Conservation (phyloP, 164 flowering plant genomes). For the Dillenia turbinata region DNA sequence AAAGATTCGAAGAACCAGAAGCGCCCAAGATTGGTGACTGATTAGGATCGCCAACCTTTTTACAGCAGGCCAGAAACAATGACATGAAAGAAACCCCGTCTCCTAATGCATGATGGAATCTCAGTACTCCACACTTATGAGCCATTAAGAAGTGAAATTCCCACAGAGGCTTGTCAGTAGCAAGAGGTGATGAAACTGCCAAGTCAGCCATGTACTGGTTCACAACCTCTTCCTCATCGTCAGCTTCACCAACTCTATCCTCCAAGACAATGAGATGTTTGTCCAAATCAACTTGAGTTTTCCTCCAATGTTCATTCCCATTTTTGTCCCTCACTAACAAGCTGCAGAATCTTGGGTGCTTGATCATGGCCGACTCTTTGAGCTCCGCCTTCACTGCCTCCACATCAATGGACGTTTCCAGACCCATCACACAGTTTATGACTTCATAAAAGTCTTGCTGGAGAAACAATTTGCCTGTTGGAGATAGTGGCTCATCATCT, state of each 20-base stretch:
- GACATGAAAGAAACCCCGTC: constrained; percentile 11
- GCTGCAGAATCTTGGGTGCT: constrained; percentile 50
- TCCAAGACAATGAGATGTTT: constrained; percentile 31
- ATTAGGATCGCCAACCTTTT: too few species aligned
- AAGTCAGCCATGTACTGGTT: constrained; percentile 28
- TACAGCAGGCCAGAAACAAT: too few species aligned
- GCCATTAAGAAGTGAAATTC: constrained; percentile 21
- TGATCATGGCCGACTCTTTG: constrained; percentile 23
- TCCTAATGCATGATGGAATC: constrained; percentile 29
- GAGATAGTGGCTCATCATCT: constrained; percentile 32
- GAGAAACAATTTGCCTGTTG: constrained; percentile 37
- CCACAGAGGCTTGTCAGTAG: constrained; percentile 23
- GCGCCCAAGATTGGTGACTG: too few species aligned
- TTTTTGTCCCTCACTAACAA: constrained; percentile 33
- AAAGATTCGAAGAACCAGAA: too few species aligned
- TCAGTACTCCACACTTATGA: constrained; percentile 14
- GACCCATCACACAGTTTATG: constrained; percentile 26
- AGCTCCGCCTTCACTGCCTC: constrained; percentile 22
- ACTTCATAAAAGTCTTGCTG: constrained; percentile 28
- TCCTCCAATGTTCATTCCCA: constrained; percentile 42
- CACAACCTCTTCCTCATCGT: constrained; percentile 22
- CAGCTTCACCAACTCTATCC: not conserved
- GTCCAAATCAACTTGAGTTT: constrained; percentile 32
- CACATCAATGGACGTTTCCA: constrained; percentile 23
- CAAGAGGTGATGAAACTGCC: constrained; percentile 19